These are phyloP conservation scores for Leishmania gerbilli DNA, from an alignment of 208 protist species.

Conservation along the genomic window DNA sequence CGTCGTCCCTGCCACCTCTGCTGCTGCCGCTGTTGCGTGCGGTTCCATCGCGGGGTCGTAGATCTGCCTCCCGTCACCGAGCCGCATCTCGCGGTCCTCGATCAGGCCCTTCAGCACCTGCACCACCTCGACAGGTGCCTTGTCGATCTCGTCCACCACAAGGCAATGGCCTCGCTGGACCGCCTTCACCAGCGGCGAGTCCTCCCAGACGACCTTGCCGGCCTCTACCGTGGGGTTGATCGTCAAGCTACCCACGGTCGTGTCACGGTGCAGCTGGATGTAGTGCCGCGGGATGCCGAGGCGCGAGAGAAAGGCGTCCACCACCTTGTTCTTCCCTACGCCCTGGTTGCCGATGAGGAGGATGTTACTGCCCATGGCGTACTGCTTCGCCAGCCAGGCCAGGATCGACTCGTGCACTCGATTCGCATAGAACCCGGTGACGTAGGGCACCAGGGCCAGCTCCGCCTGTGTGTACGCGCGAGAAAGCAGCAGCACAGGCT, in stretches of 20 bases:
- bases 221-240: conserved; percentile 86
- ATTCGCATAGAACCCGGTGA: conserved; percentile 90
- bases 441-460: conserved; percentile 86
- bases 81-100: conserved; percentile 86
- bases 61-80: conserved; percentile 82
- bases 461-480: conserved; percentile 65
- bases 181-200: conserved; percentile 94
- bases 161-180: conserved; percentile 91
- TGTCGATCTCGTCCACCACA: conserved; percentile 97
- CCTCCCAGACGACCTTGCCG: conserved; percentile 90
- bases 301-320: conserved; percentile 92
- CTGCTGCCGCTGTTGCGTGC: neutral
- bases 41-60: conserved; percentile 19
- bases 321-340: conserved; percentile 97
- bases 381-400: conserved; percentile 89
- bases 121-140: conserved; percentile 94
- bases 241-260: conserved; percentile 91
- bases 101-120: conserved; percentile 89
- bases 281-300: conserved; percentile 92
- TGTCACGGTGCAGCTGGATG: conserved; percentile 96
- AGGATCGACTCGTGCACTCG: conserved; percentile 85
- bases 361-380: conserved; percentile 76
- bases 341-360: conserved; percentile 96
- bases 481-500: conserved; percentile 43
- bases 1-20: neutral